Evolutionary conservation across 2,329 filamentous ascomycete species (phyloP), one percentile per base, ranked within the genome.

Genomic region (Phaeomoniella chlamydospora): DNA sequence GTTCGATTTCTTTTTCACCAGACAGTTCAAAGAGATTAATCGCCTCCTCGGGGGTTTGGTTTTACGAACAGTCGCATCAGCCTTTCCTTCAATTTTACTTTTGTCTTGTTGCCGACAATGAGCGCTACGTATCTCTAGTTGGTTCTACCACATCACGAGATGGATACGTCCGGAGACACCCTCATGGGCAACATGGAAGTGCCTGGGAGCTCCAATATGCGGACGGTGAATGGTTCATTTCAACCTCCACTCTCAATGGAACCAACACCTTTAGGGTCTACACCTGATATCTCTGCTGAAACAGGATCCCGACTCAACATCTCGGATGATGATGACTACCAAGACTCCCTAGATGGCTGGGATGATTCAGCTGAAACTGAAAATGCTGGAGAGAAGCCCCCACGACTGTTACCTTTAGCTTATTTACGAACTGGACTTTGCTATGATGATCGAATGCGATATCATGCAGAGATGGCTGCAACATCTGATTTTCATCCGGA

Each of bases 361-460:
- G 52, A 58, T n/a, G 22, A 26, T n/a, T 9, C 9, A 9, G 6
- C 22, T n/a, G n/a, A n/a, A n/a, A 26, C 22, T 26, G 6, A 9
- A 16, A 17, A 4, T 4, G 54, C 57, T 4, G 52, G 54, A 18
- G 36, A 42, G 30, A 42, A 46, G 5, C 43, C 43, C 5, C 51
- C 58, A 59, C 38, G 63, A 58, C 58, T 58, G 6, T 50, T 65
- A n/a, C 56, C 61, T 2, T 41, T 57, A 16, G 53, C 58, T 2
- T 57, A 73, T 16, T 63, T 83, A 2, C 73, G 79, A 0, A 87
- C 81, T 0, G 83, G 83, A 3, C 75, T 80, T 41, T 88, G 83
- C 45, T 98, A 96, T 53, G 90, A 98, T 60, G 77, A 84, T 39
- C 76, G 88, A 18, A 98, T 98, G 90, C 85, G 90, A 41, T 80